phyloP scores from a whole-genome alignment of 2,329 filamentous ascomycete genomes.

The Colletotrichum tanaceti region DNA sequence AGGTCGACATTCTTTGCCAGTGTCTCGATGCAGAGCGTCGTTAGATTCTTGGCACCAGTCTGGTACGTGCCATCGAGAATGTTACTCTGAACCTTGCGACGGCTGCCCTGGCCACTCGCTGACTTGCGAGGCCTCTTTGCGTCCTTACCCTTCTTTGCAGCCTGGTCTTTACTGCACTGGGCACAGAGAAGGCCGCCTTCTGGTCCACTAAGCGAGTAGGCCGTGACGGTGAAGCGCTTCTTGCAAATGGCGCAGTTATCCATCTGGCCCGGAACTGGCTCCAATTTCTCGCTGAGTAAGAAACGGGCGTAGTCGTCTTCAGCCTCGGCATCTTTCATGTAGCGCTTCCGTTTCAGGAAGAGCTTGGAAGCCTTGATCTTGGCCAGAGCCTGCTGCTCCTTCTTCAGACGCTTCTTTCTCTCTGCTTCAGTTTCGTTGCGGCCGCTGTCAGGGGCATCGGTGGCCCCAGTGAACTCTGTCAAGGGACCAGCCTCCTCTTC shows the following conservation, averaged over 20 bases:
- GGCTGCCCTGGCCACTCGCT: conserved; percentile 65
- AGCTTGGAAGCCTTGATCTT: conserved; percentile 72
- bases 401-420: conserved; percentile 53
- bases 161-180: conserved; percentile 76
- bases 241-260: conserved; percentile 87
- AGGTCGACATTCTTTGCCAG: conserved; percentile 71
- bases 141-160: conserved; percentile 58
- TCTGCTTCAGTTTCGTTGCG: conserved; percentile 42
- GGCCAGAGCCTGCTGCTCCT: conserved; percentile 66
- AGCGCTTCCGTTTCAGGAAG: conserved; percentile 65
- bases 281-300: conserved; percentile 59
- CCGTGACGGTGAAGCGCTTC: conserved; percentile 92
- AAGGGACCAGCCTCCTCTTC: conserved; percentile 38
- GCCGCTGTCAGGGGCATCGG: conserved; percentile 12
- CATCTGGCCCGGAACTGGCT: conserved; percentile 82
- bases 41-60: conserved; percentile 75
- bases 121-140: conserved; percentile 50
- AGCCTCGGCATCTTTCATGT: conserved; percentile 53
- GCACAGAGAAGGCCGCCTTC: conserved; percentile 88
- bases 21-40: conserved; percentile 72
- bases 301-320: conserved; percentile 64
- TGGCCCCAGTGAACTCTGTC: conserved; percentile 39
- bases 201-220: conserved; percentile 85
- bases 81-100: conserved; percentile 84
- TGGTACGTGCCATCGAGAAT: conserved; percentile 80